A percentile compares a stretch with the other conserved stretches of the same genome.
These are phyloP conservation scores for Metschnikowia reukaufii DNA, from an alignment of 805 yeast species.

Conservation along the genomic window DNA sequence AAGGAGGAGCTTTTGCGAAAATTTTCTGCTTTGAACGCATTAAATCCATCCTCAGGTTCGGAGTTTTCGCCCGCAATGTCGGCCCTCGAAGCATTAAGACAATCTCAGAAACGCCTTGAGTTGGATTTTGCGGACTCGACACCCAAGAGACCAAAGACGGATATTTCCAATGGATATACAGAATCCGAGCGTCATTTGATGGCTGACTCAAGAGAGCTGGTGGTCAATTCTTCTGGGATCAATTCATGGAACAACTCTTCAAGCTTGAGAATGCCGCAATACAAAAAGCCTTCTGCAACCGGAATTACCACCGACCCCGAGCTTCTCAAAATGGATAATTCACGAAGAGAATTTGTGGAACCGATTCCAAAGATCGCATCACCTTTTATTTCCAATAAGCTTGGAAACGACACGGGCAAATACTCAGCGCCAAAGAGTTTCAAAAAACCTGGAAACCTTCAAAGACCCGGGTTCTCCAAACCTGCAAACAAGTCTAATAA, in stretches of 20 bases:
- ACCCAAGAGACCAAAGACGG: not conserved
- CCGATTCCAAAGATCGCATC: conserved; percentile 13
- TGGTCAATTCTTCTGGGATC: not conserved
- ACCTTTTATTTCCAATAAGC: conserved; percentile 20
- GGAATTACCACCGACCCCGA: conserved; percentile 3
- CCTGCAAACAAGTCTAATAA: conserved; percentile 8
- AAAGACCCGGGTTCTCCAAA: conserved; percentile 16
- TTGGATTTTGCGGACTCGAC: not conserved
- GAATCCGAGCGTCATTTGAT: not conserved
- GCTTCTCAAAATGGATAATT: conserved; percentile 1
- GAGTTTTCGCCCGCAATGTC: conserved; percentile 1
- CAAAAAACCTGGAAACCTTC: conserved; percentile 18
- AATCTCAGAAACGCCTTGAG: conserved; percentile 8
- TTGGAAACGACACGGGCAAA: conserved; percentile 9
- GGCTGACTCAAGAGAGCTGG: not conserved
- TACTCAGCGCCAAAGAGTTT: conserved; percentile 6
- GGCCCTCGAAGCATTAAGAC: conserved; percentile 1
- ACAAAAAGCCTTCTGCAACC: conserved; percentile 13
- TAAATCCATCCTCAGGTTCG: not conserved
- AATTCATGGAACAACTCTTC: conserved; percentile 1
- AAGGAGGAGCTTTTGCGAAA: conserved; percentile 6
- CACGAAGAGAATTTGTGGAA: conserved; percentile 5
- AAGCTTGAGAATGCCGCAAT: conserved; percentile 20
- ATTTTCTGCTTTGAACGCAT: not conserved
- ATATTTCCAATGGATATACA: not conserved